phyloP scores from a whole-genome alignment of 352 stramenopile species.

The Globisporangium rhizosaccharum region DNA sequence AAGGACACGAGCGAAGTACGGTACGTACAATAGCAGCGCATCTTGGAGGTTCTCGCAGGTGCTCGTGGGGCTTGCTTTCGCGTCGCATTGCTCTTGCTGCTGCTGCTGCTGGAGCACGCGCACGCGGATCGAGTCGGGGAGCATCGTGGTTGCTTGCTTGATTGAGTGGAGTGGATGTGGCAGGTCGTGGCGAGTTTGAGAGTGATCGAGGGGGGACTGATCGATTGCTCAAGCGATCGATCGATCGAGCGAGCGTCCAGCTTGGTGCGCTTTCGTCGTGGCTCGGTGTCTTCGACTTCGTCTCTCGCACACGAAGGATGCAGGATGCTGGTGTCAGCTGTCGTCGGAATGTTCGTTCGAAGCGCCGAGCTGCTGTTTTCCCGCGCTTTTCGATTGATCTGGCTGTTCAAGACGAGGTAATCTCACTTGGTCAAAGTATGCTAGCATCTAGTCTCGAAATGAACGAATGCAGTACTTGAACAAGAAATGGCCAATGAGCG shows the following conservation, averaged over 20 bases:
- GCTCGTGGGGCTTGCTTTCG: neutral
- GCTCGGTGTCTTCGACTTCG: neutral
- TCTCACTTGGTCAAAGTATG: too few relatives aligned
- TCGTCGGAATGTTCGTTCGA: neutral
- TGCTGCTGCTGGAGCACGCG: neutral
- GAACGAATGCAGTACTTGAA: neutral
- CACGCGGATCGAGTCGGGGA: constrained; percentile 4
- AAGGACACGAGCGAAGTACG: too few relatives aligned
- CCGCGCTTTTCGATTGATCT: constrained; percentile 3
- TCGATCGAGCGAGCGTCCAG: neutral
- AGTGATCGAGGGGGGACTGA: neutral
- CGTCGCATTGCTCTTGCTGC: neutral
- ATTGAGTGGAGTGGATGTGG: neutral
- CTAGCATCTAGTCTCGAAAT: too few relatives aligned
- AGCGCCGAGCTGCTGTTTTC: constrained; percentile 5
- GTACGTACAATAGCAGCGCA: too few relatives aligned
- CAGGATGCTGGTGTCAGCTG: neutral
- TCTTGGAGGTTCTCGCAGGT: neutral
- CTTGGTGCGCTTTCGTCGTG: neutral
- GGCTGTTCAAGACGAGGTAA: too few relatives aligned
- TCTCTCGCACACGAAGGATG: neutral
- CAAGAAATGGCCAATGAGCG: neutral
- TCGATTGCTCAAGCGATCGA: neutral
- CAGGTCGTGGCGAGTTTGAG: neutral
- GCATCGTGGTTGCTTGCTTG: neutral